These are phyloP conservation scores for Kandelia obovata DNA, from an alignment of 345 rosid species.

Conservation along the genomic window DNA sequence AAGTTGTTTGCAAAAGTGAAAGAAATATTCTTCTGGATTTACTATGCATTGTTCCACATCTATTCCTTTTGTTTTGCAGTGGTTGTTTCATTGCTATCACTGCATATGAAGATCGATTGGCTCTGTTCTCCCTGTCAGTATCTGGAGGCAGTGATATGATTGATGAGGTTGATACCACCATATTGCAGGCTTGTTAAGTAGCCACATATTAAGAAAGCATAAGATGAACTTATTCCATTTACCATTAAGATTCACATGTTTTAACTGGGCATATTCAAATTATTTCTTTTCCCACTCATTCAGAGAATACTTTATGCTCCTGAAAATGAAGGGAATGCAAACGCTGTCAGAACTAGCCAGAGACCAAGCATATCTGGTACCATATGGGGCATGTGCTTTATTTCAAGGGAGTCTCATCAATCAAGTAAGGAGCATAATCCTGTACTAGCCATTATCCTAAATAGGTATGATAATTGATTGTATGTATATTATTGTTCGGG, in stretches of 20 bases:
- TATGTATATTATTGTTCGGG: constrained; percentile 22
- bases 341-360: constrained; percentile 35
- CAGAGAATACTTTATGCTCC: constrained; percentile 80
- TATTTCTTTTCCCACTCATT: constrained; percentile 22
- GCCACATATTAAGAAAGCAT: neutral
- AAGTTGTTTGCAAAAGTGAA: neutral
- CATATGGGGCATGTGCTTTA: constrained; percentile 99
- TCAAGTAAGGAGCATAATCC: constrained; percentile 66
- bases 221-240: constrained; percentile 1
- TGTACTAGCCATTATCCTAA: constrained; percentile 76
- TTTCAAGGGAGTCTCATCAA: constrained; percentile 49
- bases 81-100: constrained; percentile 77
- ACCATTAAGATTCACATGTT: constrained; percentile 2
- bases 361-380: constrained; percentile 57
- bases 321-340: constrained; percentile 49
- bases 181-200: neutral
- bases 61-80: constrained; percentile 38
- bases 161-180: constrained; percentile 50
- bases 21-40: neutral
- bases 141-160: constrained; percentile 57
- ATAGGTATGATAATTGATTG: constrained; percentile 60
- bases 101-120: constrained; percentile 79
- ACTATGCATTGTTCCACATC: constrained; percentile 8
- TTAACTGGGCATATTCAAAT: constrained; percentile 12
- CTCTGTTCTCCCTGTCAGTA: constrained; percentile 70